These are phyloP conservation scores for Tilletia caries DNA, from an alignment of 1,284 basidiomycete genomes.

Conservation along the genomic window DNA sequence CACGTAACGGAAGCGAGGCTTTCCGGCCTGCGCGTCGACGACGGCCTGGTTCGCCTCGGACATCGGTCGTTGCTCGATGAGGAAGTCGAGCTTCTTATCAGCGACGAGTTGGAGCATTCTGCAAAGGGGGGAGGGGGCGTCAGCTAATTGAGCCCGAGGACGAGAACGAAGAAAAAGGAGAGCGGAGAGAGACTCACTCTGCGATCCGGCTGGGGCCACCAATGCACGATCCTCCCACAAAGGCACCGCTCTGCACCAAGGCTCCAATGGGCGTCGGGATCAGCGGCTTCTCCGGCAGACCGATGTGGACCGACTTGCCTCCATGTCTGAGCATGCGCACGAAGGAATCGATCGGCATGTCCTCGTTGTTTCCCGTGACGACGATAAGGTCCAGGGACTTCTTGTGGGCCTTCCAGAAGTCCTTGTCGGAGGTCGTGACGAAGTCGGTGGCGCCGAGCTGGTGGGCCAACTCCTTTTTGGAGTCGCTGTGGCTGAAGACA, in stretches of 20 bases:
- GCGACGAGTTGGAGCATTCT: conserved; percentile 38
- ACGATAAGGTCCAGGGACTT: conserved; percentile 57
- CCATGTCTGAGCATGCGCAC: conserved; percentile 54
- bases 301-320: conserved; percentile 56
- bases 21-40: conserved; percentile 36
- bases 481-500: conserved; percentile 39
- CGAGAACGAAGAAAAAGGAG: neutral
- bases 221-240: conserved; percentile 46
- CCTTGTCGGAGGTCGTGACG: conserved; percentile 28
- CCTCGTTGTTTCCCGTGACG: conserved; percentile 54
- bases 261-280: conserved; percentile 40
- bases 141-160: neutral
- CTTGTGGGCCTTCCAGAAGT: conserved; percentile 39
- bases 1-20: conserved; percentile 56
- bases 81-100: conserved; percentile 34
- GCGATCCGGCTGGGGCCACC: conserved; percentile 49
- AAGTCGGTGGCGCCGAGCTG: conserved; percentile 43
- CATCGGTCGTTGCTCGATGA: conserved; percentile 41
- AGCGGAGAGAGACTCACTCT: conserved; percentile 23
- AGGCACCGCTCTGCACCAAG: conserved; percentile 28
- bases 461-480: conserved; percentile 36
- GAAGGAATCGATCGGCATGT: conserved; percentile 55
- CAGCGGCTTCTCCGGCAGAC: conserved; percentile 49
- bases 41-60: conserved; percentile 40
- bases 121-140: neutral